Evolutionary conservation across 2,329 filamentous ascomycete species (phyloP), one percentile per base, ranked within the genome.

Genomic region (Parastagonospora nodorum): DNA sequence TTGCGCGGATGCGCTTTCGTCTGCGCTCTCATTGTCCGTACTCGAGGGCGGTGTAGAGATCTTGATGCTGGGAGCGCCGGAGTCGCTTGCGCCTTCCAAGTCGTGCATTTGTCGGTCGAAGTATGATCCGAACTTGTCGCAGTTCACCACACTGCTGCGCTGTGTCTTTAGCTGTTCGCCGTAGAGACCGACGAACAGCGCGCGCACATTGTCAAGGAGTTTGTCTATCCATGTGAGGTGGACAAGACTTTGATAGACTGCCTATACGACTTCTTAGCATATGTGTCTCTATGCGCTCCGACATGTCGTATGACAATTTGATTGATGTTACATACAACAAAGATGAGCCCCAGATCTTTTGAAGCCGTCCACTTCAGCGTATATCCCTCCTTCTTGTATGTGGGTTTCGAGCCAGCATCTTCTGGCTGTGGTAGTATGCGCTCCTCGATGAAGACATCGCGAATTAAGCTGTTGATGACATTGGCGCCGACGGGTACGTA

Each of bases 201-300:
- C 92, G 72, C 88, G 90, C 66, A 97, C 91, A 67, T 97, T 96
- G 69, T 97, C 93, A 61, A 99, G 86, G 41, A 99, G 87, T 73
- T 94, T 92, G 75, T 99, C 94, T 59, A 97, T 90, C 94, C 95
- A 99, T 10, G 90, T 92, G 8, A 99, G 84, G 74, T 97, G 92
- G 28, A 99, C 83, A 29, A 99, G 85, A 33, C 92, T 97, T 71
- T 96, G 90, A 75, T 99, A 99, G 58, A 99, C 94, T 59, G 93
- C 94, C 92, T 96, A 67, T 4, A 10, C 19, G 5, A 24, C 41
- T 10, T 10, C 24, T 37, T 24, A 40, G 16, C 28, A 16, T 28
- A 9, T 10, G 8, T 24, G 15, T 15, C 12, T 19, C 2, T 32
- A 53, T 54, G 46, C 19, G 19, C 19, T 5, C 5, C 19, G 19